Percentiles rank a stretch among this genome's conserved stretches.
Evolutionary conservation across 1,139 yeast genomes (phyloP).

Genomic region (Suhomyces chickasaworum): DNA sequence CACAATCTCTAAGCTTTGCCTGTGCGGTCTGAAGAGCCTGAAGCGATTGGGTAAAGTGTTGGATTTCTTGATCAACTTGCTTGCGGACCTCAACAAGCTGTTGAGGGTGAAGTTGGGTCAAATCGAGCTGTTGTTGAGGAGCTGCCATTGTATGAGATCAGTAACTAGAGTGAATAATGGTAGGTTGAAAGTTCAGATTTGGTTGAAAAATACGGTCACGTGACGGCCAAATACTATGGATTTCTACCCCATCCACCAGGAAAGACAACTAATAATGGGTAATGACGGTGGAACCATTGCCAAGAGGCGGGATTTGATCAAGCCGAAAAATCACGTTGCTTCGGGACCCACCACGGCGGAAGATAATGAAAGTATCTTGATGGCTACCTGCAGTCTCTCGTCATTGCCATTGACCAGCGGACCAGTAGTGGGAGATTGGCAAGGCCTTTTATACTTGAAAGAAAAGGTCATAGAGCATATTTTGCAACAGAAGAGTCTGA

Average conservation of each 20-base stretch:
- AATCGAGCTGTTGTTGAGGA: conserved; percentile 43
- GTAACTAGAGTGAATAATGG: background rate
- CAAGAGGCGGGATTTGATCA: conserved; percentile 44
- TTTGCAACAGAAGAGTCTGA: conserved; percentile 32
- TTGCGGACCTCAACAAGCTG: conserved; percentile 84
- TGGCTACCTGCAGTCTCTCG: conserved; percentile 30
- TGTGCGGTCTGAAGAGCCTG: conserved; percentile 86
- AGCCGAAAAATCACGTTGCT: conserved; percentile 23
- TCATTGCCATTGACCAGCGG: conserved; percentile 26
- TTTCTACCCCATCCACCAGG: too few species aligned
- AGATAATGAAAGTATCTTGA: conserved; percentile 8
- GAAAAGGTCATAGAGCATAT: conserved; percentile 64
- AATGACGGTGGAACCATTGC: conserved; percentile 57
- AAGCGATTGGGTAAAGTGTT: conserved; percentile 81
- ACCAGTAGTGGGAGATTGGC: conserved; percentile 65
- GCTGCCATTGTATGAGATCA: conserved; percentile 7
- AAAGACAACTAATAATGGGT: conserved; percentile 34
- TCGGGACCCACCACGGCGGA: conserved; percentile 7
- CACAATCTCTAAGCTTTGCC: conserved; percentile 79
- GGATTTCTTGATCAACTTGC: conserved; percentile 81
- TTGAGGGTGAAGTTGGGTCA: conserved; percentile 73
- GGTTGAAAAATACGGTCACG: too few species aligned
- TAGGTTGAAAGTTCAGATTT: too few species aligned
- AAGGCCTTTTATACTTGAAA: conserved; percentile 70
- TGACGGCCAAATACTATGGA: too few species aligned